Base-by-base conservation (phyloP, 208 protist species). In the Vickermania ingenoplastis region DNA sequence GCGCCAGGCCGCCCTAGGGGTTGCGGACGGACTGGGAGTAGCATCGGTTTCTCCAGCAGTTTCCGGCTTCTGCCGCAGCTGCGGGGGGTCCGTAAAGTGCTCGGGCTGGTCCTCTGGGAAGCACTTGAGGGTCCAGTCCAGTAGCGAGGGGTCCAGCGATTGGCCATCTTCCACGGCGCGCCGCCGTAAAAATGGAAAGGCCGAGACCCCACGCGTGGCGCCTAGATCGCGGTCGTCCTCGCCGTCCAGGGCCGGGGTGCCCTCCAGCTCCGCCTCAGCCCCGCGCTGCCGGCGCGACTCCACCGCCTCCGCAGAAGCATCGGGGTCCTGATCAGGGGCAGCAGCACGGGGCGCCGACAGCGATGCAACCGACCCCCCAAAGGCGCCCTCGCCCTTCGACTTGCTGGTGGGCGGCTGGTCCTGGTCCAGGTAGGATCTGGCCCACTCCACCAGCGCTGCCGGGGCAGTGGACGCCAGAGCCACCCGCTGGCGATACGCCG, bases 71-170 rank as follows among this genome's bases (percentile, higher is more conserved):
- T 57, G 61, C n/a, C 80, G 82, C 13, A 87, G 76, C 51, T 76
- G 72, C 30, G 84, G 88, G 25, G 81, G 83, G 28, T 78, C 63
- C 1, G 70, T 62, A 60, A 95, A 92, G 2, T 81, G 92, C 48
- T 57, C 45, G 17, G 72, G 55, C 21, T 79, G 73, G 67, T 95
- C 89, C 17, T 89, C 83, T 2, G 89, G 82, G 56, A 84, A 95
- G 66, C 89, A 91, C 71, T 92, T 91, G 31, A 83, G 84, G n/a
- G 89, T 90, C 85, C 89, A 95, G 57, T 95, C 83, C 24, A 95
- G 83, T 22, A 95, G 69, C 11, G 89, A 95, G 0, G 89, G 81
- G 57, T 95, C 89, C 5, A 95, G 69, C 21, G 85, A 75, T 13
- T 66, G 24, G 49, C 81, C 78, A 29, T 83, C 65, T 60, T 92